phyloP scores from a whole-genome alignment of 441 rosid genomes.

The Eruca vesicaria region DNA sequence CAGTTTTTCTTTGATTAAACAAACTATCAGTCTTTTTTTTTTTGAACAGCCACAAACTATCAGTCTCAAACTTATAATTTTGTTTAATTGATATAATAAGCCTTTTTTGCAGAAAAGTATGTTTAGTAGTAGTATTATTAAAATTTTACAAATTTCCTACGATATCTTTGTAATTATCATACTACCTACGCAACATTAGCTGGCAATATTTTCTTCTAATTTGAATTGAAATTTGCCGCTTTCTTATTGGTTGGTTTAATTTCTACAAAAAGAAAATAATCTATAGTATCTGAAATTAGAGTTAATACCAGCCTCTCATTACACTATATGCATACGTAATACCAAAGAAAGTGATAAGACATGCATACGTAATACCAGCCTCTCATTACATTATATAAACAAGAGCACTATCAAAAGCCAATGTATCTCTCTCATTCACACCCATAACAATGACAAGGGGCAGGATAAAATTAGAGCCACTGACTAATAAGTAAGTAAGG shows the following conservation, averaged over 20 bases:
- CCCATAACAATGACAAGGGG: not conserved
- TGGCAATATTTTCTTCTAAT: not conserved
- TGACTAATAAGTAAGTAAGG: not conserved
- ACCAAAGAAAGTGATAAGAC: not conserved
- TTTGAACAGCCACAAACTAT: too few species aligned
- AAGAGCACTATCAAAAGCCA: not conserved
- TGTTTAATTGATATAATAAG: not conserved
- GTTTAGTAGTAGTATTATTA: not conserved
- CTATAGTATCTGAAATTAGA: not conserved
- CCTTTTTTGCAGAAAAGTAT: not conserved
- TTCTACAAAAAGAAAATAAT: not conserved
- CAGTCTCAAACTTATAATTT: not conserved
- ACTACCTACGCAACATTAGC: not conserved
- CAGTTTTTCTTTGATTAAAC: too few species aligned
- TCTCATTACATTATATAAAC: not conserved
- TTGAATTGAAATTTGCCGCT: not conserved
- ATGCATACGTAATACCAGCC: not conserved
- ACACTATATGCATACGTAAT: too few species aligned
- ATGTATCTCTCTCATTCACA: not conserved
- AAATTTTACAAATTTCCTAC: not conserved
- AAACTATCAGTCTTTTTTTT: too few species aligned
- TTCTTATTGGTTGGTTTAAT: not conserved
- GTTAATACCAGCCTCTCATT: too few species aligned
- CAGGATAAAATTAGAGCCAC: not conserved
- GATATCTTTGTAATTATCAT: not conserved